Conservation (phyloP, 1,284 basidiomycete genomes). For the Uromyces viciae-fabae region DNA sequence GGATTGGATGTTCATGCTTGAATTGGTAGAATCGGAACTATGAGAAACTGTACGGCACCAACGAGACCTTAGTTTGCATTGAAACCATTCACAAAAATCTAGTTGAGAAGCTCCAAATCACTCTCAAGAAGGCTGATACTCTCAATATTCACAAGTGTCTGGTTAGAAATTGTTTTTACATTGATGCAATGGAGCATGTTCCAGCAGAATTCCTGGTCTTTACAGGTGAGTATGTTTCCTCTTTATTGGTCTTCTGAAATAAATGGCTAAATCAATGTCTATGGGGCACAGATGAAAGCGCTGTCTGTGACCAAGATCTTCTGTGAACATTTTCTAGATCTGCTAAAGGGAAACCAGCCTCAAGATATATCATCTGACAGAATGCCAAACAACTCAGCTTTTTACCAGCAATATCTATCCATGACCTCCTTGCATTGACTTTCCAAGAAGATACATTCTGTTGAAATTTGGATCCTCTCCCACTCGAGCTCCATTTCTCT, state of each 20-base stretch:
- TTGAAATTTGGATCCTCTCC: too few species aligned
- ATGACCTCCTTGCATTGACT: background rate
- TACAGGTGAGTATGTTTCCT: background rate
- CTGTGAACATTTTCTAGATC: background rate
- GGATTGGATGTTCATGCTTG: too few species aligned
- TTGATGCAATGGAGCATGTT: background rate
- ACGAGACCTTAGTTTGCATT: too few species aligned
- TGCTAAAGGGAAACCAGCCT: background rate
- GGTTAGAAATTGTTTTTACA: background rate
- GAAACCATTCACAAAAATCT: background rate
- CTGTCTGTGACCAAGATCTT: background rate
- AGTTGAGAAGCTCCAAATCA: background rate
- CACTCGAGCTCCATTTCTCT: too few species aligned
- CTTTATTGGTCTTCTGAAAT: too few species aligned
- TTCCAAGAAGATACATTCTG: too few species aligned
- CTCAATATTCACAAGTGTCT: background rate
- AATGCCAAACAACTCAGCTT: background rate
- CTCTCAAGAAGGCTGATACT: background rate
- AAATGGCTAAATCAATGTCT: too few species aligned
- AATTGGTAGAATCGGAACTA: too few species aligned
- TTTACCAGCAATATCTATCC: background rate
- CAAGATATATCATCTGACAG: background rate
- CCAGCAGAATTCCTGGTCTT: background rate
- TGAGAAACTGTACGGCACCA: too few species aligned
- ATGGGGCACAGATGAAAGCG: conserved; percentile 7